phyloP scores from a whole-genome alignment of 2,329 filamentous ascomycete genomes.

The Ophiostoma perfectum region DNA sequence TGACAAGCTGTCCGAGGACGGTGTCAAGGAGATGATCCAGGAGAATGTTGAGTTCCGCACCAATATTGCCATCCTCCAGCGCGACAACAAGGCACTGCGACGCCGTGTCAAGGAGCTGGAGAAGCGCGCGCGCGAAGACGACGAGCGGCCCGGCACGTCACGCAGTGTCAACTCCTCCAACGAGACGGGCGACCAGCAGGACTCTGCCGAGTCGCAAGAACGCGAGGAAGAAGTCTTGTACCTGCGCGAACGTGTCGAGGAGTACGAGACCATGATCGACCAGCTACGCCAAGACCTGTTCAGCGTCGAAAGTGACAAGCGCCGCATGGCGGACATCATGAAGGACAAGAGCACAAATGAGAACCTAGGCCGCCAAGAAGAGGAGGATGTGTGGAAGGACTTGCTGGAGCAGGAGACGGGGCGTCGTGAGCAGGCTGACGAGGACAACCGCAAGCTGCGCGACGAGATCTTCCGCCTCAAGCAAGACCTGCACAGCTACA shows the following conservation, averaged over 20 bases:
- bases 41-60: conserved; percentile 96
- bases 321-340: conserved; percentile 77
- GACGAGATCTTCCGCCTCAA: conserved; percentile 76
- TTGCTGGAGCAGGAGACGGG: conserved; percentile 87
- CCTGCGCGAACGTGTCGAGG: conserved; percentile 77
- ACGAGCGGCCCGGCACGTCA: conserved; percentile 56
- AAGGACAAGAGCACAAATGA: conserved; percentile 51
- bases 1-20: conserved; percentile 89
- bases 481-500: conserved; percentile 46
- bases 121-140: conserved; percentile 65
- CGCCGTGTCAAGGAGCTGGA: conserved; percentile 81
- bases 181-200: conserved; percentile 51
- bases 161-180: conserved; percentile 48
- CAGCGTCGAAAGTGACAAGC: conserved; percentile 75
- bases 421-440: conserved; percentile 81
- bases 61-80: conserved; percentile 78
- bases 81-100: conserved; percentile 80
- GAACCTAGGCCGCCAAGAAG: conserved; percentile 51
- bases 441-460: conserved; percentile 76
- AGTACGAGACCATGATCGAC: conserved; percentile 78
- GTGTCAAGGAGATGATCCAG: conserved; percentile 95
- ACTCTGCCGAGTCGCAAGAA: conserved; percentile 58
- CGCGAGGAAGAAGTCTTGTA: conserved; percentile 82
- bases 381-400: conserved; percentile 88
- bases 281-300: conserved; percentile 72